phyloP scores from a whole-genome alignment of 331 rosid species.

The Quercus tomentella region DNA sequence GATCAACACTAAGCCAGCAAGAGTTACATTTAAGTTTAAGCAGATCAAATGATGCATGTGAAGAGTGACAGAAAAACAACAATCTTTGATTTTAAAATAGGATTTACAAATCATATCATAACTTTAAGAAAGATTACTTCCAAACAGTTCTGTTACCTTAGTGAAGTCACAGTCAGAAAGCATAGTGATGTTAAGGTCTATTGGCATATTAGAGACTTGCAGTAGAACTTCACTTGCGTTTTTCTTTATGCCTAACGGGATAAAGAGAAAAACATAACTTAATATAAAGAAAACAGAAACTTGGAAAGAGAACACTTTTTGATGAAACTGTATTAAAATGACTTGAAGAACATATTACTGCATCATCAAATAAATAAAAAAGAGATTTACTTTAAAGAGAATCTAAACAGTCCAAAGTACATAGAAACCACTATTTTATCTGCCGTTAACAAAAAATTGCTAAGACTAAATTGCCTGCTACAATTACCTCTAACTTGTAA shows the following conservation, averaged over 20 bases:
- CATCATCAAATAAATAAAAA: background rate
- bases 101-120: background rate
- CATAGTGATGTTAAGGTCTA: constrained; percentile 28
- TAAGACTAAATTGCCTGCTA: too few species aligned
- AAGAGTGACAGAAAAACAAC: background rate
- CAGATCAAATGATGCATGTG: background rate
- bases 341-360: background rate
- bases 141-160: constrained; percentile 35
- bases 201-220: constrained; percentile 43
- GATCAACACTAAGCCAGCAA: background rate
- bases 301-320: background rate
- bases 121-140: background rate
- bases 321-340: background rate
- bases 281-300: constrained; percentile 3
- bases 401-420: background rate
- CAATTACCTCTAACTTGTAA: constrained; percentile 56
- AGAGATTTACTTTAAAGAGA: background rate
- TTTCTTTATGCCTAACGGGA: constrained; percentile 37
- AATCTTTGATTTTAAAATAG: too few species aligned
- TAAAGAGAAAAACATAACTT: constrained; percentile 4
- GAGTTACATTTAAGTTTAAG: background rate
- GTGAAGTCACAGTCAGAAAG: constrained; percentile 61
- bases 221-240: constrained; percentile 30
- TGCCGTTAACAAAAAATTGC: too few species aligned
- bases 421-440: background rate